phyloP scores from a whole-genome alignment of 768 basidiomycete species.

The Leccinum barrowsii region DNA sequence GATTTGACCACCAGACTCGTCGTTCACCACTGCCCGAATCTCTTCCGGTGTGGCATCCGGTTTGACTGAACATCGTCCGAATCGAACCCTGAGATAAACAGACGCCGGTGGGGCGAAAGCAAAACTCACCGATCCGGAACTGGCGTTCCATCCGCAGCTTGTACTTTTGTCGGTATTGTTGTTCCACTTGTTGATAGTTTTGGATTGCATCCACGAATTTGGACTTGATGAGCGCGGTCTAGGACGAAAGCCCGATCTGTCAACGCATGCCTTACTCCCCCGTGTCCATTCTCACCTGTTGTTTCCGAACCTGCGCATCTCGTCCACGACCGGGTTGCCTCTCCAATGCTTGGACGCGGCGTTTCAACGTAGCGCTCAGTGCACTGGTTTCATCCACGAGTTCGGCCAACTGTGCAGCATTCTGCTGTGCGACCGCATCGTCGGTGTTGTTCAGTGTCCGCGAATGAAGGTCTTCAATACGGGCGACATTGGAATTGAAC shows the following conservation, averaged over 20 bases:
- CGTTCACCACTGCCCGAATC: constrained; percentile 80
- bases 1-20: constrained; percentile 77
- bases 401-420: constrained; percentile 59
- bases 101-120: neutral
- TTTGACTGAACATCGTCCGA: constrained; percentile 54
- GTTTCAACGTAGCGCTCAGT: constrained; percentile 65
- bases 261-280: constrained; percentile 12
- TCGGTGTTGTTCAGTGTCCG: constrained; percentile 75
- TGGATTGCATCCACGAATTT: constrained; percentile 87
- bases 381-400: constrained; percentile 71
- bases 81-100: neutral
- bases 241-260: constrained; percentile 5
- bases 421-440: constrained; percentile 59
- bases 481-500: constrained; percentile 66
- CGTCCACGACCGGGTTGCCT: constrained; percentile 59
- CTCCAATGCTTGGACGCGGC: constrained; percentile 68
- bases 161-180: constrained; percentile 72
- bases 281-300: constrained; percentile 50
- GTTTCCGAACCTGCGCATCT: constrained; percentile 71
- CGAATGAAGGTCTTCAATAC: constrained; percentile 70
- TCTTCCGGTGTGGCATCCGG: constrained; percentile 91
- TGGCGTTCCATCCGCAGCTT: constrained; percentile 83
- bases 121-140: constrained; percentile 71
- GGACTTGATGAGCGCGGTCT: constrained; percentile 63
- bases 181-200: constrained; percentile 79